These are phyloP conservation scores for Kuraishia hungarica DNA, from an alignment of 805 yeast genomes.

Conservation along the genomic window DNA sequence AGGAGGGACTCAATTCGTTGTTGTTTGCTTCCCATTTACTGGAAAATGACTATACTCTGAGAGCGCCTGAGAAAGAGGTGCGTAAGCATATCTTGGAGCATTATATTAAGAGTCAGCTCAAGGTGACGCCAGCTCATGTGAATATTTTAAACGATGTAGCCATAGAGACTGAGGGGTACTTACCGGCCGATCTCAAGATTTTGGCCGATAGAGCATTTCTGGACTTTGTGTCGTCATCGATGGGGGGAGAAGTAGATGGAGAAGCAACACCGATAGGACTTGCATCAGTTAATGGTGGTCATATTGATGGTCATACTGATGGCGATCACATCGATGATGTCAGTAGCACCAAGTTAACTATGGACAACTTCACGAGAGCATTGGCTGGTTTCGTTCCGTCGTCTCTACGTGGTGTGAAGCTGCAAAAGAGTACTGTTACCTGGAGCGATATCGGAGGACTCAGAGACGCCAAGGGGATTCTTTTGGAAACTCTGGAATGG, in stretches of 20 bases:
- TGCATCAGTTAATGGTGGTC: too few species aligned
- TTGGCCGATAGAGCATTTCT: conserved; percentile 64
- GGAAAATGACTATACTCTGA: conserved; percentile 51
- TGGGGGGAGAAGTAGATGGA: background rate
- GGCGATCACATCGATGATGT: background rate
- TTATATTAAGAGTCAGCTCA: conserved; percentile 12
- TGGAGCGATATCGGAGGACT: conserved; percentile 94
- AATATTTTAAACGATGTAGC: conserved; percentile 45
- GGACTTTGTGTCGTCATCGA: conserved; percentile 24
- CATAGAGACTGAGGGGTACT: conserved; percentile 79
- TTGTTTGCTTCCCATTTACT: conserved; percentile 64
- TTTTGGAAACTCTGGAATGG: conserved; percentile 92
- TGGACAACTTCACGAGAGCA: conserved; percentile 43
- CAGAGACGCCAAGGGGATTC: conserved; percentile 59
- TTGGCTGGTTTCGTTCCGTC: conserved; percentile 70
- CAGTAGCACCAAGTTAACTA: background rate
- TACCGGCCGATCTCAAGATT: conserved; percentile 72
- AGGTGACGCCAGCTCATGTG: conserved; percentile 26
- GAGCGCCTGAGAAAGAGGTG: conserved; percentile 60
- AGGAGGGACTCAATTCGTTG: conserved; percentile 52
- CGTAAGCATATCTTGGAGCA: conserved; percentile 37
- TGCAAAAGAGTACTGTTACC: conserved; percentile 63
- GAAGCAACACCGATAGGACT: too few species aligned
- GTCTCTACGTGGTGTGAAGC: conserved; percentile 75
- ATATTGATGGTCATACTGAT: too few species aligned